Base-by-base conservation (phyloP, 305 asterid species). In the Striga hermonthica region DNA sequence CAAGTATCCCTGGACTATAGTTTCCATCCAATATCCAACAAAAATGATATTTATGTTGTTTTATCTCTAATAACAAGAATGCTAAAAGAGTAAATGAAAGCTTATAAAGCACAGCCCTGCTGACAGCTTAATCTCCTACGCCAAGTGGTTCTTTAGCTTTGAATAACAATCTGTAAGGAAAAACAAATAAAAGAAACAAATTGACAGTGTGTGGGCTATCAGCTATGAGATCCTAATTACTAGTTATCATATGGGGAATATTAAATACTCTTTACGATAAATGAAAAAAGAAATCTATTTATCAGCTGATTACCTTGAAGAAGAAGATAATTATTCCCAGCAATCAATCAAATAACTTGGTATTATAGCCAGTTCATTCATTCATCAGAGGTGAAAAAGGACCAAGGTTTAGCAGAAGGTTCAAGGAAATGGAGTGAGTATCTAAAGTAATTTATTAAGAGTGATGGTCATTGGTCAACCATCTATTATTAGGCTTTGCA, bases 1-100 rank as follows among this genome's bases (percentile, higher is more conserved):
- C 57, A 67, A 22, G 40, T 72, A 75, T 39, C 71, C 77, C 9
- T 68, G 63, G 45, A 74, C 62, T 60, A 74, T 13, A 64, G 79
- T 74, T 69, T 79, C 58, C 84, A 79, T 82, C 9, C 14, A 4
- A 15, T 11, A 14, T 5, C 16, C 9, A 13, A 4, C 8, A 8
- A 13, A 8, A 50, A 50, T 50, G 10, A 48, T n/a, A 13, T 12
- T 48, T 6, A 16, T 4, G 14, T 10, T 10, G 52, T 9, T 48
- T 50, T 50, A 15, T 11, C 13, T 47, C n/a, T 47, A 47, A 4
- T 47, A 11, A 11, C 7, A 47, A 15, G 15, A 47, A 44, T 11
- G 53, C 1, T 47, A 11, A 47, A 5, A 45, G 14, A 4, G 52
- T 45, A 0, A 45, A 11, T 6, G 31, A 1, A 22, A 22, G 31